phyloP scores from a whole-genome alignment of 176 grass and related monocot genomes.

The Avena eriantha region DNA sequence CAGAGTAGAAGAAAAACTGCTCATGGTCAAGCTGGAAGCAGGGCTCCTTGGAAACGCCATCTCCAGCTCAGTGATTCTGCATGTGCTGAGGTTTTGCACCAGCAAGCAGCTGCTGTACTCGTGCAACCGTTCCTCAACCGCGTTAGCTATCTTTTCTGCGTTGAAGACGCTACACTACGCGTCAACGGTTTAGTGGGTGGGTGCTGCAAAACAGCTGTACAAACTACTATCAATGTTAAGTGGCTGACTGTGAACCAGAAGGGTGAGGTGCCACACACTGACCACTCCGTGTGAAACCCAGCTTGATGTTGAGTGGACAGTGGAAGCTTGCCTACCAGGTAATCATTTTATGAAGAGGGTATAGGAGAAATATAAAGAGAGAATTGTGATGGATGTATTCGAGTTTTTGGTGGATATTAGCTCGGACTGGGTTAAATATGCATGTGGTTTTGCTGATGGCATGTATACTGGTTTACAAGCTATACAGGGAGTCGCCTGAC shows the following conservation, averaged over 20 bases:
- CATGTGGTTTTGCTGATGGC: background rate
- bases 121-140: background rate
- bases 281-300: background rate
- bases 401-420: background rate
- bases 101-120: background rate
- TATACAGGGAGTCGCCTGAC: background rate
- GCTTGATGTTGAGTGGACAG: too few relatives aligned
- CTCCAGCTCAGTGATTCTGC: background rate
- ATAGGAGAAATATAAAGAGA: background rate
- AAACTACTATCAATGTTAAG: background rate
- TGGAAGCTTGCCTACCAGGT: too few relatives aligned
- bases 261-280: background rate
- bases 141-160: background rate
- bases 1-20: background rate
- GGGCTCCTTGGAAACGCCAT: slow-evolving; percentile 8
- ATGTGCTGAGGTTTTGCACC: background rate
- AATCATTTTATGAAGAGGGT: background rate
- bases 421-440: background rate
- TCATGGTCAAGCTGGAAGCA: background rate
- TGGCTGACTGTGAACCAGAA: background rate
- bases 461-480: background rate
- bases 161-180: background rate
- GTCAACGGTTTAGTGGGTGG: background rate
- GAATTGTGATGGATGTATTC: background rate
- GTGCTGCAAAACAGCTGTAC: too few relatives aligned